These are phyloP conservation scores for Hura crepitans DNA, from an alignment of 441 rosid species.

Conservation along the genomic window DNA sequence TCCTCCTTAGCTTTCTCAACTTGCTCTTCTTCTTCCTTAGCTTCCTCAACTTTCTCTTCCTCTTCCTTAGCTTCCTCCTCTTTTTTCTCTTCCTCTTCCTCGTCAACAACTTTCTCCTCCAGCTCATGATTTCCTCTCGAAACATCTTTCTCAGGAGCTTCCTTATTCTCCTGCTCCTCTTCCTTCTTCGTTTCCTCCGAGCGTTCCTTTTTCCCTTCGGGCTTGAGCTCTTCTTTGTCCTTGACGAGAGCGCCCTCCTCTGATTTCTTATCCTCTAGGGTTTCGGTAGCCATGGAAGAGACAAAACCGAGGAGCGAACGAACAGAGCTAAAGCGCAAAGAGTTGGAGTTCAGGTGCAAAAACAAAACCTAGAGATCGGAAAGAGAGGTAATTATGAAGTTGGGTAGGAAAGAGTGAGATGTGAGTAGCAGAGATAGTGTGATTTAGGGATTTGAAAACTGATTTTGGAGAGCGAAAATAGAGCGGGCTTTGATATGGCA, in stretches of 20 bases:
- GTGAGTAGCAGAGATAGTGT: slow-evolving; percentile 12
- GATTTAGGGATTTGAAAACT: slow-evolving; percentile 8
- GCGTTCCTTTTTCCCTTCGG: slow-evolving; percentile 1
- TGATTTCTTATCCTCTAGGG: slow-evolving; percentile 61
- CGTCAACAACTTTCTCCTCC: slow-evolving; percentile 23
- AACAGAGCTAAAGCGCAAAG: slow-evolving; percentile 23
- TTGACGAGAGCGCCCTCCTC: slow-evolving; percentile 40
- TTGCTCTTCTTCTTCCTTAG: slow-evolving; percentile 5
- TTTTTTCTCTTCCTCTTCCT: slow-evolving; percentile 20
- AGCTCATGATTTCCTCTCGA: slow-evolving; percentile 14
- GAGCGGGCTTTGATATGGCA: slow-evolving; percentile 19
- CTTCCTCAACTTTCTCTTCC: slow-evolving; percentile 16
- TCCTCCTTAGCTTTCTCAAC: slow-evolving; percentile 10
- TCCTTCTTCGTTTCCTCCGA: slow-evolving; percentile 12
- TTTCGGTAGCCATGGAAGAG: slow-evolving; percentile 55
- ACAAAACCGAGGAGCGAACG: slow-evolving; percentile 9
- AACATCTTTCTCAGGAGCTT: background rate
- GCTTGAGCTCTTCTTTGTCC: slow-evolving; percentile 27
- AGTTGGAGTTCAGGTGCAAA: slow-evolving; percentile 11
- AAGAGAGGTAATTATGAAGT: background rate
- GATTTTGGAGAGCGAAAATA: background rate
- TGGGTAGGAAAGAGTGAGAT: background rate
- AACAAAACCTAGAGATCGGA: background rate
- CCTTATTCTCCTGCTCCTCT: slow-evolving; percentile 23
- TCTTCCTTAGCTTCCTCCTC: slow-evolving; percentile 18